Conservation (phyloP, 1,284 basidiomycete genomes). For the Marasmius fiardii region DNA sequence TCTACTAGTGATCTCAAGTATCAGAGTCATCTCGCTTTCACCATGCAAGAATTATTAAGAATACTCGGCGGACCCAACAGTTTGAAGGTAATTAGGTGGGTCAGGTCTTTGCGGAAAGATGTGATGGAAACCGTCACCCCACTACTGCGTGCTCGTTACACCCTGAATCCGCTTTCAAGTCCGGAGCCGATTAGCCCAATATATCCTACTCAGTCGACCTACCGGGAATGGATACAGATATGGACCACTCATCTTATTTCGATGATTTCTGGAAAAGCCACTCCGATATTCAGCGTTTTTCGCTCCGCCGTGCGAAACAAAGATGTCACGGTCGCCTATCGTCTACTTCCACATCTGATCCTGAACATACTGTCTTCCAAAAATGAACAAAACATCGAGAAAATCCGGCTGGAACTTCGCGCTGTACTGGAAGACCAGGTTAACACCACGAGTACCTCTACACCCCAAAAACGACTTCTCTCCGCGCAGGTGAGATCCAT, state of each 20-base stretch:
- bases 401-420: slow-evolving; percentile 77
- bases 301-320: slow-evolving; percentile 79
- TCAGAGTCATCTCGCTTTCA: slow-evolving; percentile 87
- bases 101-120: slow-evolving; percentile 77
- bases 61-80: slow-evolving; percentile 82
- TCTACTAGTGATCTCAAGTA: slow-evolving; percentile 94
- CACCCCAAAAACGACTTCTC: slow-evolving; percentile 76
- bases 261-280: slow-evolving; percentile 52
- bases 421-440: slow-evolving; percentile 90
- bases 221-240: slow-evolving; percentile 93
- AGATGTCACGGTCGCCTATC: slow-evolving; percentile 89
- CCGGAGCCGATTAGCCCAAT: slow-evolving; percentile 61
- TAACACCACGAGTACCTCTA: slow-evolving; percentile 50
- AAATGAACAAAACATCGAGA: slow-evolving; percentile 52
- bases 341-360: slow-evolving; percentile 90
- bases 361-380: slow-evolving; percentile 86
- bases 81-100: slow-evolving; percentile 21
- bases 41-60: slow-evolving; percentile 89
- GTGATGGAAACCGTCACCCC: slow-evolving; percentile 89
- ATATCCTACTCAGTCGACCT: slow-evolving; percentile 75
- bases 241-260: slow-evolving; percentile 90
- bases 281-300: slow-evolving; percentile 80
- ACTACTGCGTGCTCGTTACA: slow-evolving; percentile 77
- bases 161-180: slow-evolving; percentile 35
- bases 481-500: slow-evolving; percentile 77